Evolutionary conservation across 305 asterid genomes (phyloP), one percentile per base, ranked within the genome.

Genomic region (Solanum chacoense): DNA sequence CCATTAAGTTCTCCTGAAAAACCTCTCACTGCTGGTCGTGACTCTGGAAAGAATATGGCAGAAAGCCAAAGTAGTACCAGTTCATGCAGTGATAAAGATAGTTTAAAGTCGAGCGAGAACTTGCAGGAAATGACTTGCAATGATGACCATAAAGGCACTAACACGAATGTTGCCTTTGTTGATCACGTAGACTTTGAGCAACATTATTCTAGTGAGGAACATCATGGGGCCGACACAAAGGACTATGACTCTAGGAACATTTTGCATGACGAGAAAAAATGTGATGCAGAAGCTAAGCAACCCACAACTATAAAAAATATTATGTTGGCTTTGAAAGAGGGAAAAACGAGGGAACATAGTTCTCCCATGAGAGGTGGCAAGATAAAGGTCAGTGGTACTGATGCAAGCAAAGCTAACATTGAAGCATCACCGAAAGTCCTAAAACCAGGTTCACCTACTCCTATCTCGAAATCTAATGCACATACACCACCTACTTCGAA

Each of bases 61-160:
- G 98, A 95, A 88, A 97, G 98, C 94, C 99, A 93, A 88, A 94
- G 99, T 78, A 96, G 99, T 94, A 95, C 88, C 91, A 96, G 99
- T 89, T 95, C 98, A 84, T 97, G 98, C 92, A 96, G 99, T 75
- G 99, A 96, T 89, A 93, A 94, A 87, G 99, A 95, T 84, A 94
- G 95, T 93, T 90, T 93, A 45, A 85, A 90, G 86, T 94, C 94
- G 42, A 91, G 91, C 35, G 98, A 96, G 91, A 92, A 92, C 91
- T 36, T 73, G 85, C 93, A 50, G 88, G 93, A 84, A 85, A 88
- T 90, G 69, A 88, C 77, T 31, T 85, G 88, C 88, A 92, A 89
- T 87, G 72, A 88, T 87, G 95, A 94, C 88, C 90, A 91, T 77
- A 94, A 89, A 90, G 85, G 91, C 29, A 86, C 85, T 50, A 94